Evolutionary conservation across 2,329 filamentous ascomycete genomes (phyloP).

Genomic region (Akanthomyces dipterigenus): DNA sequence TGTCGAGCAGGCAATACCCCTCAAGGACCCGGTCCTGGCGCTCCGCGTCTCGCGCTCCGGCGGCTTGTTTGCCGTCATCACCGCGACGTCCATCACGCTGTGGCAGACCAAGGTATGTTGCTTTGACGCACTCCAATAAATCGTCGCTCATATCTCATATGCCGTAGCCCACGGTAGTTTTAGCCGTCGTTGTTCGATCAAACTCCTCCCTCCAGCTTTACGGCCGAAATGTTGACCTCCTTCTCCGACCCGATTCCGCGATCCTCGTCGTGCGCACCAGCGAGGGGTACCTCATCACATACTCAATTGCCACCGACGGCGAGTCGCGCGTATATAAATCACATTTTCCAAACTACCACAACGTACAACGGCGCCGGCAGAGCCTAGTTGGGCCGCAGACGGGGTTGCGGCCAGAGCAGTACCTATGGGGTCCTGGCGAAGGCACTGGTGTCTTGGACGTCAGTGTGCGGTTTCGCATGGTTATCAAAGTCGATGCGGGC

Average conservation of each 20-base stretch:
- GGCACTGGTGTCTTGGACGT: conserved; percentile 77
- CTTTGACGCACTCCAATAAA: neutral
- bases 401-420: conserved; percentile 50
- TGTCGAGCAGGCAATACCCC: conserved; percentile 31
- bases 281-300: conserved; percentile 85
- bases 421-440: conserved; percentile 72
- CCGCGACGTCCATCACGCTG: conserved; percentile 75
- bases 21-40: conserved; percentile 62
- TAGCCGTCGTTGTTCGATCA: conserved; percentile 81
- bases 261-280: conserved; percentile 88
- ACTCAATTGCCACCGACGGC: conserved; percentile 80
- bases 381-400: conserved; percentile 53
- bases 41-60: conserved; percentile 73
- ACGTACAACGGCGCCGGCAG: conserved; percentile 55
- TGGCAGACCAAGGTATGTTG: conserved; percentile 85
- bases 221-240: conserved; percentile 74
- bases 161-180: conserved; percentile 72
- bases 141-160: conserved; percentile 16
- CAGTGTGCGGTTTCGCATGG: conserved; percentile 89
- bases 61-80: conserved; percentile 81
- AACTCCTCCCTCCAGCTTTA: conserved; percentile 72
- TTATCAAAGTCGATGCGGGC: conserved; percentile 94
- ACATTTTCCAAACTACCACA: conserved; percentile 63
- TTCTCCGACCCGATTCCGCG: conserved; percentile 84
- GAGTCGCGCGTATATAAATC: conserved; percentile 80